phyloP scores from a whole-genome alignment of 2,329 filamentous ascomycete species.

The Aspergillus sp. region DNA sequence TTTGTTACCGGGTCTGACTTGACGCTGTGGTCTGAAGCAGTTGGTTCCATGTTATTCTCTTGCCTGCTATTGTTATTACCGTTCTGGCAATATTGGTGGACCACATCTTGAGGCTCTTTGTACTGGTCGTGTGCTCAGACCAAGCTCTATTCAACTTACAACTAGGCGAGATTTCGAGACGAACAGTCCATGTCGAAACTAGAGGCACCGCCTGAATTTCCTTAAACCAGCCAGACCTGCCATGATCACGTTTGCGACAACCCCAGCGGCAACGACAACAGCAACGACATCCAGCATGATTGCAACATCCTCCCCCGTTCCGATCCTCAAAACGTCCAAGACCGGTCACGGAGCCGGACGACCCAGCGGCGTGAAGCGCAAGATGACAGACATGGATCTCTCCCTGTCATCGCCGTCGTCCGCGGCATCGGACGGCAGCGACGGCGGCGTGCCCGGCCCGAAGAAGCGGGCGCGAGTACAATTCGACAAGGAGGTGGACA shows the following conservation, averaged over 20 bases:
- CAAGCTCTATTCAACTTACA: constrained; percentile 4
- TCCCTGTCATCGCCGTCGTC: constrained; percentile 25
- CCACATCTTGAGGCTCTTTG: no score
- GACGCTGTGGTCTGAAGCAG: no score
- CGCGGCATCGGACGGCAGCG: constrained; percentile 18
- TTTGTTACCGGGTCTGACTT: no score
- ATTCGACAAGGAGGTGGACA: constrained; percentile 33
- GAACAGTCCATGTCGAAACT: background rate
- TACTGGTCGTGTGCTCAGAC: constrained; percentile 15
- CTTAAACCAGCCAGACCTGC: constrained; percentile 1
- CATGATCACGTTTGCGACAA: constrained; percentile 29
- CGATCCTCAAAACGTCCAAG: constrained; percentile 32
- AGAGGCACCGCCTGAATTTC: background rate
- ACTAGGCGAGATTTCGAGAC: constrained; percentile 2
- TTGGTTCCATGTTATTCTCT: no score
- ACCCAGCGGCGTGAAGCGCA: constrained; percentile 27
- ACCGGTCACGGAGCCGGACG: constrained; percentile 2
- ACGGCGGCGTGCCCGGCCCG: constrained; percentile 19
- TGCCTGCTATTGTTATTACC: no score
- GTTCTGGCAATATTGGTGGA: no score
- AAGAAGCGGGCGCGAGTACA: constrained; percentile 38
- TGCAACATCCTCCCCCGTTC: constrained; percentile 23
- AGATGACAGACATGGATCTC: constrained; percentile 28
- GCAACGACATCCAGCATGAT: constrained; percentile 26
- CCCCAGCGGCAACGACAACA: constrained; percentile 19